phyloP scores from a whole-genome alignment of 352 stramenopile genomes.

The Aphanomyces invadans region DNA sequence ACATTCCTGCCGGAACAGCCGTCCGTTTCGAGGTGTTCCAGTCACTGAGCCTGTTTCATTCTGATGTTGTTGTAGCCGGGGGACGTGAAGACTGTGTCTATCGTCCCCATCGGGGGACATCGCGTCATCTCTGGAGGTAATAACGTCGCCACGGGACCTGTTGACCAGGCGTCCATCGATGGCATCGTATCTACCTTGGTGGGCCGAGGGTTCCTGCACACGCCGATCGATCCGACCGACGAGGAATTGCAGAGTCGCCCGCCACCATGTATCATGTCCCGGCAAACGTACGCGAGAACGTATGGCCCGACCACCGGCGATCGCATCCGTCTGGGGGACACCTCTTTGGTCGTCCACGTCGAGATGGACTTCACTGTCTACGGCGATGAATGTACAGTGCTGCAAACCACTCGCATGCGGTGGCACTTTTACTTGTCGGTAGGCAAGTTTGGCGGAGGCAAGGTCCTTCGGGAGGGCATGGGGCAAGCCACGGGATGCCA shows the following conservation, averaged over 20 bases:
- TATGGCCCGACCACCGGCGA: constrained; percentile 94
- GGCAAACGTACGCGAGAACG: constrained; percentile 80
- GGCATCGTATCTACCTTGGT: constrained; percentile 48
- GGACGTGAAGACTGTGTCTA: constrained; percentile 91
- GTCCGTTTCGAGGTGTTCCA: constrained; percentile 94
- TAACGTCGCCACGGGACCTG: constrained; percentile 74
- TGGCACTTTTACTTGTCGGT: constrained; percentile 77
- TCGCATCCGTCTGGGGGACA: constrained; percentile 90
- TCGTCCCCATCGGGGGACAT: constrained; percentile 90
- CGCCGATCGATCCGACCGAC: constrained; percentile 30
- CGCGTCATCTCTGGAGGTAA: constrained; percentile 84
- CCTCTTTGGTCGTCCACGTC: constrained; percentile 83
- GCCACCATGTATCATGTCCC: constrained; percentile 41
- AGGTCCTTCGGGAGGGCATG: constrained; percentile 83
- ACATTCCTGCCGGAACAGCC: constrained; percentile 89
- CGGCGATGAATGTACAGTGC: constrained; percentile 57
- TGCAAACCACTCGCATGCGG: too few species aligned
- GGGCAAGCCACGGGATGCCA: constrained; percentile 49
- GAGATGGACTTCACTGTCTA: constrained; percentile 85
- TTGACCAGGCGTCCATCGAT: constrained; percentile 48
- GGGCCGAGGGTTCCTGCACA: constrained; percentile 53
- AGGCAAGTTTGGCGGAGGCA: constrained; percentile 96
- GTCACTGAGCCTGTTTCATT: background rate
- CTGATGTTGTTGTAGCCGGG: constrained; percentile 45
- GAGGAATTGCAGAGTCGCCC: background rate